Base-by-base conservation (phyloP, 306 rosid genomes). In the Corylus avellana region DNA sequence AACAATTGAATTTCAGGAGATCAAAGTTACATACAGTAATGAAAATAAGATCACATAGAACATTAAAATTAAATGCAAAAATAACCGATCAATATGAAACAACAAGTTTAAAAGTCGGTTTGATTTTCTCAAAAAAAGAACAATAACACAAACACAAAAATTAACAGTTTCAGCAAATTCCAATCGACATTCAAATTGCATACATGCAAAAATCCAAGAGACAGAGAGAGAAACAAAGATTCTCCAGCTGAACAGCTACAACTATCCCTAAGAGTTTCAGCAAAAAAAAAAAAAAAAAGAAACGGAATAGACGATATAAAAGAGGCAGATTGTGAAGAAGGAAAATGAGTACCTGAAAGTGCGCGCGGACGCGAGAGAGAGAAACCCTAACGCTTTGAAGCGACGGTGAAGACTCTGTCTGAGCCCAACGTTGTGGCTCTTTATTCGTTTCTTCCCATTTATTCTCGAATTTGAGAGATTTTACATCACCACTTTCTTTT, bases 381-480 rank as follows among this genome's bases (percentile, higher is more conserved):
- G 48, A 39, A 55, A 64, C 80, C 70, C 81, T 63, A 66, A 84
- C 86, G 58, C 51, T 42, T 57, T 16, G 78, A 77, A 73, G 66
- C 55, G 57, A 77, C 16, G 10, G 63, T 27, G 67, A 50, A 22
- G 64, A 72, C 32, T 18, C 25, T 22, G 55, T 16, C 7, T 66
- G 51, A 57, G 70, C 59, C 76, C 20, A 44, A 10, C 58, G 49
- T 29, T 22, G 68, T 5, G 76, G 63, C 72, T 50, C 46, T 72
- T 46, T 55, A 59, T 72, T 37, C 61, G 4, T 58, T 49, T 4
- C 46, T 20, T 72, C 25, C 77, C 64, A 72, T 53, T 29, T 71
- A 68, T 78, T 71, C 71, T 78, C 70, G 67, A 77, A 68, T 27
- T 71, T 27, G 17, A 78, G 42, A 13, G 12, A 62, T 12, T 27